A percentile compares a stretch with the other conserved stretches of the same genome.
Evolutionary conservation across 1,284 basidiomycete species (phyloP).

Genomic region (Tylopilus sp.): DNA sequence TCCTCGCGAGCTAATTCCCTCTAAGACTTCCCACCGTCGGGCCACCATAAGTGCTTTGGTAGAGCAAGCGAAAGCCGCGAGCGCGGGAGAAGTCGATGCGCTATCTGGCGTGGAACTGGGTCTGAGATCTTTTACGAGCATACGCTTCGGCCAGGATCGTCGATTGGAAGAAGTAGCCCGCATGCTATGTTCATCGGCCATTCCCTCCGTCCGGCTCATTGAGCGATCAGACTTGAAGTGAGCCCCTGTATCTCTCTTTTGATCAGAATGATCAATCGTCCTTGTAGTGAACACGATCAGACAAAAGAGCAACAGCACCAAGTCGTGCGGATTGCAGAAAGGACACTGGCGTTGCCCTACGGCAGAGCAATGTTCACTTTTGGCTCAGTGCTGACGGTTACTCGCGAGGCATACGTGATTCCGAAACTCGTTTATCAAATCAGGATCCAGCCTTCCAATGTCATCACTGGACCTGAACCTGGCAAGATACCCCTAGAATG

Average conservation of each 20-base stretch:
- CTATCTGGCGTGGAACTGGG: slow-evolving; percentile 69
- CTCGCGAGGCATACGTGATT: slow-evolving; percentile 73
- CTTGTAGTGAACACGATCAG: slow-evolving; percentile 70
- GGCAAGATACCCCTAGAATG: slow-evolving; percentile 69
- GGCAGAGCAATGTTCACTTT: slow-evolving; percentile 88
- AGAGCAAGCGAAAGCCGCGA: slow-evolving; percentile 46
- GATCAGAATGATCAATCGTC: not conserved
- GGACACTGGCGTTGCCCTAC: slow-evolving; percentile 81
- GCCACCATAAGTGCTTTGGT: slow-evolving; percentile 51
- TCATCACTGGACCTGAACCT: slow-evolving; percentile 57
- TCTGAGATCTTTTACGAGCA: slow-evolving; percentile 69
- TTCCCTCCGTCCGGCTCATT: slow-evolving; percentile 62
- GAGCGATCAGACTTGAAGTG: slow-evolving; percentile 74
- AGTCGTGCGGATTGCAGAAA: slow-evolving; percentile 73
- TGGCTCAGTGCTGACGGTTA: slow-evolving; percentile 67
- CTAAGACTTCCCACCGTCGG: slow-evolving; percentile 39
- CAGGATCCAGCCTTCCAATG: slow-evolving; percentile 67
- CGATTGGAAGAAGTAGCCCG: slow-evolving; percentile 84
- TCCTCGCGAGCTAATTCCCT: slow-evolving; percentile 26
- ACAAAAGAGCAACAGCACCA: slow-evolving; percentile 78
- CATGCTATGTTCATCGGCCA: slow-evolving; percentile 76
- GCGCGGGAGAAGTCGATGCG: slow-evolving; percentile 50
- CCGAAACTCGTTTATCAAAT: slow-evolving; percentile 80
- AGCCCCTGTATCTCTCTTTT: slow-evolving; percentile 20
- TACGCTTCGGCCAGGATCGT: slow-evolving; percentile 83